Evolutionary conservation across 306 rosid genomes (phyloP), one percentile per base, ranked within the genome.

Genomic region (Cercis canadensis): DNA sequence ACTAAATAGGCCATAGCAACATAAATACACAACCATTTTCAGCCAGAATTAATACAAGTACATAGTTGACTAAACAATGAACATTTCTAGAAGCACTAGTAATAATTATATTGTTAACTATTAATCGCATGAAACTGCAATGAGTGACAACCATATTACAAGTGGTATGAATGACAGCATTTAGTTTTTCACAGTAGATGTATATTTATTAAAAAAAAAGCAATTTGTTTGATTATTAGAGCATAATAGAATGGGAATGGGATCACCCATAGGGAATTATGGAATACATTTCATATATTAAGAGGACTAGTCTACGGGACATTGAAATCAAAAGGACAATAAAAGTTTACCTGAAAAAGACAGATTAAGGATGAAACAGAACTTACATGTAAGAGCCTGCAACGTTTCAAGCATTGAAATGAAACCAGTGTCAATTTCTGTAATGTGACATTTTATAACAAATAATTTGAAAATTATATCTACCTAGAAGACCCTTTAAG

Each of bases 401-500:
- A 86, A 74, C 65, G 47, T 62, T 76, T 63, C 49, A 43, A 82
- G 74, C 57, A 75, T 61, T 39, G 34, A 73, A 75, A 72, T 36
- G 78, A 59, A 57, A 21, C 21, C 24, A 77, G 54, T n/a, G 40
- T 65, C 70, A 73, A 67, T 60, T 14, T 50, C 58, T 24, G 57
- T 4, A 67, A 39, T 31, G 9, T 9, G 10, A 62, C 8, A 8
- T 62, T 45, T 69, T 64, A 60, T 6, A 72, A 36, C 41, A 31
- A 70, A 52, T 37, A 33, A 76, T 7, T 62, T 46, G 37, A 55
- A 80, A 59, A 39, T 17, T 43, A 75, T 43, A 73, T 57, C 57
- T 60, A 94, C 98, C 98, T 44, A 97, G 98, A 72, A 93, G 98
- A n/a, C n/a, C n/a, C n/a, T n/a, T n/a, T n/a, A n/a, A n/a, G n/a